A percentile compares a stretch with the other conserved stretches of the same genome.
Evolutionary conservation across 257 asterid species (phyloP).

Genomic region (Gardenia jasminoides): DNA sequence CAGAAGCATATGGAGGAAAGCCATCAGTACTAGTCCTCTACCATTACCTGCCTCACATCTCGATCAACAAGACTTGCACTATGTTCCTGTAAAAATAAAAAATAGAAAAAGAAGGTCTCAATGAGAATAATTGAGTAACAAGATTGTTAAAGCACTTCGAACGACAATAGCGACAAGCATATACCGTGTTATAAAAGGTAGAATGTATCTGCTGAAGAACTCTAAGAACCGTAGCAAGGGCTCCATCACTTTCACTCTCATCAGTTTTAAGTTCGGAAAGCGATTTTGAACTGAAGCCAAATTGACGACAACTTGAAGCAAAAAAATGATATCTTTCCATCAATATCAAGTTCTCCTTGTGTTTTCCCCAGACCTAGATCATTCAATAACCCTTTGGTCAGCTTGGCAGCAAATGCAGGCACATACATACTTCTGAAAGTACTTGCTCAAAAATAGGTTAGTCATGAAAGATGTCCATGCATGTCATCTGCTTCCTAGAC

Average conservation of each 20-base stretch:
- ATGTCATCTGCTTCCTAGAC: neutral
- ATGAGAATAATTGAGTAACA: neutral
- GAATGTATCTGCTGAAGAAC: slow-evolving; percentile 59
- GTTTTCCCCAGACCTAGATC: slow-evolving; percentile 77
- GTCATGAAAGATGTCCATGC: neutral
- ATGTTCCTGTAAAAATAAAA: slow-evolving; percentile 56
- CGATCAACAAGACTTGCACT: slow-evolving; percentile 47
- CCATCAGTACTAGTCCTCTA: neutral
- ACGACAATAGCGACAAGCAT: neutral
- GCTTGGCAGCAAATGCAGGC: neutral
- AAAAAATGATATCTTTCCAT: slow-evolving; percentile 91
- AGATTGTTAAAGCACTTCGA: neutral
- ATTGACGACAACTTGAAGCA: slow-evolving; percentile 82
- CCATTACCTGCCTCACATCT: slow-evolving; percentile 84
- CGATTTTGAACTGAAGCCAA: slow-evolving; percentile 61
- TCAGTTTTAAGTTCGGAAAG: slow-evolving; percentile 62
- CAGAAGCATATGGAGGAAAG: neutral
- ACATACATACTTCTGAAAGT: neutral
- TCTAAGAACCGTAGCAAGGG: slow-evolving; percentile 66
- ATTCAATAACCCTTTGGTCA: neutral
- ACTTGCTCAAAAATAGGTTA: neutral
- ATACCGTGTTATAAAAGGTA: slow-evolving; percentile 59
- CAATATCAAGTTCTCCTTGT: slow-evolving; percentile 75
- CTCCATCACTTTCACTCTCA: slow-evolving; percentile 87
- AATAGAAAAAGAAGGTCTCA: slow-evolving; percentile 12